Conservation (phyloP, 1,284 basidiomycete species). For the Takashimella tepidaria region DNA sequence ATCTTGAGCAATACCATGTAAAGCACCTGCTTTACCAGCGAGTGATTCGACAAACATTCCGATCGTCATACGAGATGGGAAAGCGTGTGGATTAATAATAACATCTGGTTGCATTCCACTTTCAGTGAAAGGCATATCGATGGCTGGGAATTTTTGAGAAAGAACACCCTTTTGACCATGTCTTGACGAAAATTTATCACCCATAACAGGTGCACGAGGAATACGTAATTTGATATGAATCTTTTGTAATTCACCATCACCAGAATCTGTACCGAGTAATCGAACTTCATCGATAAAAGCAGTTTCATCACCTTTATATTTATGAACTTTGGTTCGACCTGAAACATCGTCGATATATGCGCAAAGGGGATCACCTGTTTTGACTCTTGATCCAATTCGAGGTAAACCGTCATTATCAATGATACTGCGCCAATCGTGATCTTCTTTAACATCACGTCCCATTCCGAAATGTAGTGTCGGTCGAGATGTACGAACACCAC, state of each 20-base stretch:
- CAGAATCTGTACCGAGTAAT: slow-evolving; percentile 79
- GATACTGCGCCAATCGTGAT: slow-evolving; percentile 58
- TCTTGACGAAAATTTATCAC: slow-evolving; percentile 98
- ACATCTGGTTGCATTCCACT: slow-evolving; percentile 99
- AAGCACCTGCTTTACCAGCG: slow-evolving; percentile 96
- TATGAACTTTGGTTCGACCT: slow-evolving; percentile 76
- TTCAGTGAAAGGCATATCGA: slow-evolving; percentile 99
- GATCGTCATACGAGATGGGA: slow-evolving; percentile 99
- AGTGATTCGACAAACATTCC: slow-evolving; percentile 99
- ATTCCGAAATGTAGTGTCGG: slow-evolving; percentile 79
- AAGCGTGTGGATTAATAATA: slow-evolving; percentile 99
- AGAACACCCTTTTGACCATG: slow-evolving; percentile 99
- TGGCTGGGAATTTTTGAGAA: slow-evolving; percentile 95
- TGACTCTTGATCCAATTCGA: slow-evolving; percentile 64
- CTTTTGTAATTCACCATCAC: slow-evolving; percentile 85
- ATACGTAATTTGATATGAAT: slow-evolving; percentile 91
- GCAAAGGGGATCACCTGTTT: slow-evolving; percentile 69
- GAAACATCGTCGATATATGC: slow-evolving; percentile 86
- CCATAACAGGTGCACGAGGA: slow-evolving; percentile 92
- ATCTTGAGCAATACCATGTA: slow-evolving; percentile 97
- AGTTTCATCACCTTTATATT: slow-evolving; percentile 95
- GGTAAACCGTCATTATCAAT: slow-evolving; percentile 85
- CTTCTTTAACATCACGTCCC: slow-evolving; percentile 64
- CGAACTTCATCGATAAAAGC: slow-evolving; percentile 91
- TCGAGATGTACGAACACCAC: slow-evolving; percentile 56